These are phyloP conservation scores for Moesziomyces aphidis DNA, from an alignment of 1,284 basidiomycete species.

Conservation along the genomic window DNA sequence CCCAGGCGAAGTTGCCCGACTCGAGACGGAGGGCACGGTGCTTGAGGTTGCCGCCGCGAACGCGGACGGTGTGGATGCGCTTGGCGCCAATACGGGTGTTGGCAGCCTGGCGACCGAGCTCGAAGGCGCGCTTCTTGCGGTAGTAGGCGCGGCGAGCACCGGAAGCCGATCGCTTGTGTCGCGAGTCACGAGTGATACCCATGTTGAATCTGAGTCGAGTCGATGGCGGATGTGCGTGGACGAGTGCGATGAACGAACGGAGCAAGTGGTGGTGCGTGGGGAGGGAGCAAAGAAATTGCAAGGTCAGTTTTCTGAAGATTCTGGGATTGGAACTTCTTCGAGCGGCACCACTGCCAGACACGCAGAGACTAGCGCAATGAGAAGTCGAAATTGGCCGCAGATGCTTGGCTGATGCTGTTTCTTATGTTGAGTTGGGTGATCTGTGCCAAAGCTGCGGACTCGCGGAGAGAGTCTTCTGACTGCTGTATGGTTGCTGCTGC, in stretches of 20 bases:
- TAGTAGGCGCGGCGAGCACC: constrained; percentile 67
- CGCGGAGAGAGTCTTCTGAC: too few species aligned
- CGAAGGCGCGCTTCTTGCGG: constrained; percentile 68
- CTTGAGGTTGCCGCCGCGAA: constrained; percentile 68
- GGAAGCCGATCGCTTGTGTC: constrained; percentile 67
- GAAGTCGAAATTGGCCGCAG: constrained; percentile 2
- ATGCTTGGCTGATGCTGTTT: too few species aligned
- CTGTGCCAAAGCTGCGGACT: too few species aligned
- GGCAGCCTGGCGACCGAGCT: constrained; percentile 67
- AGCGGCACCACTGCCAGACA: too few species aligned
- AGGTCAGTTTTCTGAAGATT: constrained; percentile 10
- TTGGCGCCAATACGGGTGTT: constrained; percentile 68
- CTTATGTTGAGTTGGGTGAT: too few species aligned
- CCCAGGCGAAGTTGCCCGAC: constrained; percentile 68
- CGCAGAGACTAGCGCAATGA: not conserved
- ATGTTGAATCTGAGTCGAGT: constrained; percentile 53
- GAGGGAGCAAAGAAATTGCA: constrained; percentile 4
- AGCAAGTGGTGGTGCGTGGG: constrained; percentile 2
- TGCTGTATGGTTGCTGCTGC: too few species aligned
- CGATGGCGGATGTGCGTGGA: not conserved
- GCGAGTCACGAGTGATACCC: constrained; percentile 68
- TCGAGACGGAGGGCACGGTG: constrained; percentile 67
- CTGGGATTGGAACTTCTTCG: too few species aligned
- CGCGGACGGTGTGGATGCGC: constrained; percentile 67
- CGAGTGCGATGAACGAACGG: not conserved